Percentiles rank a stretch among this genome's conserved stretches.
Evolutionary conservation across 306 rosid species (phyloP).

Genomic region (Leucaena leucocephala): DNA sequence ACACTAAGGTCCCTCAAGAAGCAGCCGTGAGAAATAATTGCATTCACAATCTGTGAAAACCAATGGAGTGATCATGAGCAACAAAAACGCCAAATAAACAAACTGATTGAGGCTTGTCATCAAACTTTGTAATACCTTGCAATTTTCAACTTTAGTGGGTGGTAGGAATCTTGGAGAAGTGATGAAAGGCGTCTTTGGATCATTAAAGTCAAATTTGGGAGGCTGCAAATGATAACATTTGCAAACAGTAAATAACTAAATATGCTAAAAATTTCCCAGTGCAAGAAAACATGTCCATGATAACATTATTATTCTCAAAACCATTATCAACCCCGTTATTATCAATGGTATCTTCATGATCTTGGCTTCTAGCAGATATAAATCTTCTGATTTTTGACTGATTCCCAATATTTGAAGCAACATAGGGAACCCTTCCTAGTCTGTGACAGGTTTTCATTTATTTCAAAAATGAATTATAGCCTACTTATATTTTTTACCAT

Average conservation of each 20-base stretch:
- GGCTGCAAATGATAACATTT: constrained; percentile 48
- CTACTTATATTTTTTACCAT: constrained; percentile 15
- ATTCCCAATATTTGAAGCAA: constrained; percentile 15
- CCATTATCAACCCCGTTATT: background rate
- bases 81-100: constrained; percentile 20
- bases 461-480: constrained; percentile 19
- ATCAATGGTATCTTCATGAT: constrained; percentile 25
- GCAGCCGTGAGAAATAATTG: constrained; percentile 95
- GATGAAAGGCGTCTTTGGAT: constrained; percentile 95
- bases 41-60: constrained; percentile 71
- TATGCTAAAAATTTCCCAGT: constrained; percentile 1
- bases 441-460: constrained; percentile 1
- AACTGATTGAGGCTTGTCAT: constrained; percentile 20
- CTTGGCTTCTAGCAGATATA: background rate
- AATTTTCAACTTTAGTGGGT: constrained; percentile 91
- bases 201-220: constrained; percentile 85
- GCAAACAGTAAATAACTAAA: constrained; percentile 43
- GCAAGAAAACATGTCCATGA: constrained; percentile 1
- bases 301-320: constrained; percentile 17
- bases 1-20: constrained; percentile 87
- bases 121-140: constrained; percentile 69
- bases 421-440: background rate
- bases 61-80: constrained; percentile 29
- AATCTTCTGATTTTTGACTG: constrained; percentile 18
- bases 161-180: constrained; percentile 97